Evolutionary conservation across 1,284 basidiomycete genomes (phyloP).

Genomic region (Trichosporon sp.): DNA sequence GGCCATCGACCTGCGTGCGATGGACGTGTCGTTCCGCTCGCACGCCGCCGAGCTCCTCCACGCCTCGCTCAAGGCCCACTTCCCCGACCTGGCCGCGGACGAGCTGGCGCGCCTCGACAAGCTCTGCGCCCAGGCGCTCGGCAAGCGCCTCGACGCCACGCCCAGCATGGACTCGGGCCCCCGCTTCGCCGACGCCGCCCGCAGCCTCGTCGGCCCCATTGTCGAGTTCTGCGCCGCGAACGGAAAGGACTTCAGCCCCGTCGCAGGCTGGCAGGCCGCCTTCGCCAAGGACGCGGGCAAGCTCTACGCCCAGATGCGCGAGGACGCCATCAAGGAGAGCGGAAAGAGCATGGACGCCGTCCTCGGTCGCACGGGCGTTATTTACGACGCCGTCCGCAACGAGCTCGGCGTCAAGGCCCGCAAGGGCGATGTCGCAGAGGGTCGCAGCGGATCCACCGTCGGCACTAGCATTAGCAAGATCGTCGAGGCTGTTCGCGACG

Average conservation of each 20-base stretch:
- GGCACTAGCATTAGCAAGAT: slow-evolving; percentile 12
- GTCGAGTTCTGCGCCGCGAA: slow-evolving; percentile 11
- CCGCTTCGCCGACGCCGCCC: slow-evolving; percentile 18
- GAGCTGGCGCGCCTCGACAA: slow-evolving; percentile 11
- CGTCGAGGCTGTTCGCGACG: slow-evolving; percentile 20
- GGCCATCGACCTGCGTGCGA: slow-evolving; percentile 20
- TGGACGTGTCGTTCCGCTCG: slow-evolving; percentile 15
- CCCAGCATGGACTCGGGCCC: slow-evolving; percentile 12
- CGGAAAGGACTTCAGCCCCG: background rate
- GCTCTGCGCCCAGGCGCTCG: slow-evolving; percentile 5
- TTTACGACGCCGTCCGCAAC: slow-evolving; percentile 13
- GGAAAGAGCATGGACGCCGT: slow-evolving; percentile 2
- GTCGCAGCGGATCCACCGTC: slow-evolving; percentile 7
- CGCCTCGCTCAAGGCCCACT: slow-evolving; percentile 12
- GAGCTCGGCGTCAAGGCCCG: slow-evolving; percentile 16
- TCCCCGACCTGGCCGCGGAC: slow-evolving; percentile 3
- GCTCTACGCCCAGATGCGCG: slow-evolving; percentile 14
- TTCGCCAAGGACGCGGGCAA: slow-evolving; percentile 8
- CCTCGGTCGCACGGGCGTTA: slow-evolving; percentile 11
- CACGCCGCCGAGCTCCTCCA: slow-evolving; percentile 12
- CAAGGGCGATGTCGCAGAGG: slow-evolving; percentile 18
- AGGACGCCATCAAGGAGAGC: background rate
- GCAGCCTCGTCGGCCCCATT: slow-evolving; percentile 13
- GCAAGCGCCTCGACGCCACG: slow-evolving; percentile 17
- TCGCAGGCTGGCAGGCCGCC: slow-evolving; percentile 11